Evolutionary conservation across 139 green algal genomes (phyloP).

Genomic region (Axilococcus clingmanii): DNA sequence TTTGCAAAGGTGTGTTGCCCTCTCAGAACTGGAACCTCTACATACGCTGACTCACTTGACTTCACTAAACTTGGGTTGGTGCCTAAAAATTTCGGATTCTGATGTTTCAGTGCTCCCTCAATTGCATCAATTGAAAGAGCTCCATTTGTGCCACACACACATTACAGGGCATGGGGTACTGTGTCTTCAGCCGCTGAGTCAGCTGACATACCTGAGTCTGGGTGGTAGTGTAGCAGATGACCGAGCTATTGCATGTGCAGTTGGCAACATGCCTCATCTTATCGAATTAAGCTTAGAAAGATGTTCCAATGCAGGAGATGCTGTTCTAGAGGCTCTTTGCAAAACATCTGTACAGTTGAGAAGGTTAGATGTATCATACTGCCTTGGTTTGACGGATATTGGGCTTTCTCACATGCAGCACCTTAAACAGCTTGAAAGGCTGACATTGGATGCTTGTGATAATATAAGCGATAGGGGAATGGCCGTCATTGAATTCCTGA

Average conservation of each 20-base stretch:
- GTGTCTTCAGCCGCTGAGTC: conserved; percentile 2
- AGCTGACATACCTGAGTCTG: conserved; percentile 7
- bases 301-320: conserved; percentile 20
- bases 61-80: conserved; percentile 35
- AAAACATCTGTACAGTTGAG: neutral
- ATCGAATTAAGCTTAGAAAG: conserved; percentile 13
- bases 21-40: conserved; percentile 7
- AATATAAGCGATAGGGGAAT: neutral
- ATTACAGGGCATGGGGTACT: conserved; percentile 11
- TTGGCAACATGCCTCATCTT: conserved; percentile 8
- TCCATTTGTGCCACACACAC: conserved; percentile 23
- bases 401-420: neutral
- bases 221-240: conserved; percentile 4
- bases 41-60: neutral
- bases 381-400: conserved; percentile 6
- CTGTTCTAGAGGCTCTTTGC: conserved; percentile 3
- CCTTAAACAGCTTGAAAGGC: neutral
- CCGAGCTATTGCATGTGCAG: conserved; percentile 4
- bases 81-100: conserved; percentile 12
- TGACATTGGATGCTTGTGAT: conserved; percentile 5
- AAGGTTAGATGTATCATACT: neutral
- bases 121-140: conserved; percentile 13
- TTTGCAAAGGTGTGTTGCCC: conserved; percentile 20
- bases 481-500: neutral
- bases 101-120: conserved; percentile 17